phyloP scores from a whole-genome alignment of 257 asterid genomes.

The Nemophila menziesii region DNA sequence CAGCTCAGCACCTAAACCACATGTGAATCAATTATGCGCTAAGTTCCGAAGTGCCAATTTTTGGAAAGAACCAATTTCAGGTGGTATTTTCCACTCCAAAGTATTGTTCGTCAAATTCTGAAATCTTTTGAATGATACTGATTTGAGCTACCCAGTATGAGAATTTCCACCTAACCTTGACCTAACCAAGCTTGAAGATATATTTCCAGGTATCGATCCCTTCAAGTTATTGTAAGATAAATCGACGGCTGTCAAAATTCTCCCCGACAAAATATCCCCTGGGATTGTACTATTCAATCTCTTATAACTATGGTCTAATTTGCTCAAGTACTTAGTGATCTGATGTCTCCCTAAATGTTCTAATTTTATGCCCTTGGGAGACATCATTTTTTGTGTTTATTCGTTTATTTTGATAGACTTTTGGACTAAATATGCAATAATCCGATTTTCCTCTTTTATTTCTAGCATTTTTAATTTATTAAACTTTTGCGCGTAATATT shows the following conservation, averaged over 20 bases:
- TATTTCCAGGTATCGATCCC: too few relatives aligned
- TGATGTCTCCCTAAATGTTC: too few relatives aligned
- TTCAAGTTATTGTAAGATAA: too few relatives aligned
- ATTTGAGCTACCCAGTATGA: slow-evolving; percentile 35
- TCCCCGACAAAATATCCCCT: slow-evolving; percentile 28
- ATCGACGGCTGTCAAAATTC: slow-evolving; percentile 41
- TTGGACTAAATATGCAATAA: too few relatives aligned
- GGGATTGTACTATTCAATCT: slow-evolving; percentile 42
- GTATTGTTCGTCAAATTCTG: slow-evolving; percentile 24
- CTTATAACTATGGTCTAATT: slow-evolving; percentile 62
- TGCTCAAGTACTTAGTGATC: slow-evolving; percentile 30
- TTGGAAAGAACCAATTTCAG: slow-evolving; percentile 34
- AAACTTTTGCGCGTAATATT: too few relatives aligned
- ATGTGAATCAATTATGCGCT: slow-evolving; percentile 41
- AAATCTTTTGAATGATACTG: slow-evolving; percentile 22
- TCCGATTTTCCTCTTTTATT: too few relatives aligned
- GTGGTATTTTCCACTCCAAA: slow-evolving; percentile 50
- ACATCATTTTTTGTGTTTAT: too few relatives aligned
- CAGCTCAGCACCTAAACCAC: slow-evolving; percentile 32
- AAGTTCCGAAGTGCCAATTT: slow-evolving; percentile 44
- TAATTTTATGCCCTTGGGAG: too few relatives aligned
- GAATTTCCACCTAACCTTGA: too few relatives aligned
- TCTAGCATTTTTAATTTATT: too few relatives aligned
- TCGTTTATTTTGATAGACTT: too few relatives aligned
- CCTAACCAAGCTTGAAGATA: too few relatives aligned